phyloP scores from a whole-genome alignment of 345 rosid genomes.

The Excoecaria agallocha region DNA sequence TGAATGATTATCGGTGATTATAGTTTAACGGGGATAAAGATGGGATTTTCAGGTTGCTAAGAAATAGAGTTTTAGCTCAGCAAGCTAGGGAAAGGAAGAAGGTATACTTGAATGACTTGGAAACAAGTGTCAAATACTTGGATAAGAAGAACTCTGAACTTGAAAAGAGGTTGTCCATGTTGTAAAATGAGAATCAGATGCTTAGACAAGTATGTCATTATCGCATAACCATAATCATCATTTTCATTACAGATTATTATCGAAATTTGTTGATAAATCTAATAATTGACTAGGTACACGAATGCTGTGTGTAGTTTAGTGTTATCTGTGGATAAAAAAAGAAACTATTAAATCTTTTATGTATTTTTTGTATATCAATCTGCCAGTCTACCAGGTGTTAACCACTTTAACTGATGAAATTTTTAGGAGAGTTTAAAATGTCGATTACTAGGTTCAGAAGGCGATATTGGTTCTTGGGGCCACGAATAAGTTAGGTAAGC shows the following conservation, averaged over 20 bases:
- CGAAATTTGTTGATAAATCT: too few relatives aligned
- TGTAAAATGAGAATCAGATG: constrained; percentile 98
- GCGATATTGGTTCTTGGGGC: constrained; percentile 97
- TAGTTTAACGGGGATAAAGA: neutral
- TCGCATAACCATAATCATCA: neutral
- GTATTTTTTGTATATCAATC: neutral
- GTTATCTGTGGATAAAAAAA: too few relatives aligned
- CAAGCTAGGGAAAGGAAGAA: constrained; percentile 99
- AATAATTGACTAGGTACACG: too few relatives aligned
- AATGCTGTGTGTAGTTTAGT: too few relatives aligned
- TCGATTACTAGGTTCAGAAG: constrained; percentile 79
- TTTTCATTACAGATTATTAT: neutral
- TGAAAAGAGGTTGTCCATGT: constrained; percentile 81
- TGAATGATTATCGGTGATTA: constrained; percentile 16
- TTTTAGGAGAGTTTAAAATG: constrained; percentile 87
- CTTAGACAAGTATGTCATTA: constrained; percentile 71
- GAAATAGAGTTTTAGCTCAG: constrained; percentile 99
- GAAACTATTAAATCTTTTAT: too few relatives aligned
- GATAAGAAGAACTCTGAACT: constrained; percentile 90
- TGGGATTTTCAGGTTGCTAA: constrained; percentile 63
- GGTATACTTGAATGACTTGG: constrained; percentile 79
- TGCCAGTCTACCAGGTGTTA: neutral
- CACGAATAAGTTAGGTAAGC: constrained; percentile 88
- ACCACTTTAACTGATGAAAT: neutral
- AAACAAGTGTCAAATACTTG: constrained; percentile 72